Conservation (phyloP, 495 filamentous ascomycete genomes). For the Aspergillus incahuasiensis region DNA sequence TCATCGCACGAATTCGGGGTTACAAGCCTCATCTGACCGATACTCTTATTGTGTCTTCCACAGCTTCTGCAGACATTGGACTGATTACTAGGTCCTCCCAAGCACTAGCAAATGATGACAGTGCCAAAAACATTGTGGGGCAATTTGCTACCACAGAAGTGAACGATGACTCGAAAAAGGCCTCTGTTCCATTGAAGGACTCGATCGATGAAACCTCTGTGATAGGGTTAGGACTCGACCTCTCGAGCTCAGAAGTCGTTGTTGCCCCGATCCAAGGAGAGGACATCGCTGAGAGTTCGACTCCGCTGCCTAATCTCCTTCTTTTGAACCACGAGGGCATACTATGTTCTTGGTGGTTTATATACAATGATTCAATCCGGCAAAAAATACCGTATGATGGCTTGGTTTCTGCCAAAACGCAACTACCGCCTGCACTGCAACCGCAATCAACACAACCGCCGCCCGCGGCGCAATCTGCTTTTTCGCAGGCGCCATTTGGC, state of each 20-base stretch:
- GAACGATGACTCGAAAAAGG: constrained; percentile 71
- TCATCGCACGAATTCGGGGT: constrained; percentile 65
- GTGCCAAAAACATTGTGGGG: constrained; percentile 53
- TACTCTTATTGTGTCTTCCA: constrained; percentile 76
- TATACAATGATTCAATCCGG: constrained; percentile 82
- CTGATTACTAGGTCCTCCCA: constrained; percentile 66
- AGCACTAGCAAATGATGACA: constrained; percentile 57
- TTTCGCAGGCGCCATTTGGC: constrained; percentile 42
- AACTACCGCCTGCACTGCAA: constrained; percentile 17
- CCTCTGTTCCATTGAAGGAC: constrained; percentile 72
- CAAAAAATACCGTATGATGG: constrained; percentile 67
- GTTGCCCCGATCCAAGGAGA: constrained; percentile 71
- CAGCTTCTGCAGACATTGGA: constrained; percentile 69
- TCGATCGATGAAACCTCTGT: constrained; percentile 66
- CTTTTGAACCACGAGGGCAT: constrained; percentile 87
- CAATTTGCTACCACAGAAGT: constrained; percentile 70
- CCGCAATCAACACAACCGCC: constrained; percentile 23
- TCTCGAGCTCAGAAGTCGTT: constrained; percentile 76
- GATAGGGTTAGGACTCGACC: constrained; percentile 76
- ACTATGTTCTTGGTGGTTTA: constrained; percentile 80
- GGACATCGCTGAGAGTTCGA: constrained; percentile 66
- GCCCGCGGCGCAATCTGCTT: constrained; percentile 31
- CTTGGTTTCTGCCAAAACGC: constrained; percentile 47
- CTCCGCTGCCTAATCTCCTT: constrained; percentile 81
- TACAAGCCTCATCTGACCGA: constrained; percentile 77